A percentile compares a stretch with the other conserved stretches of the same genome.
These are phyloP conservation scores for Lyophyllum decastes DNA, from an alignment of 768 basidiomycete species.

Conservation along the genomic window DNA sequence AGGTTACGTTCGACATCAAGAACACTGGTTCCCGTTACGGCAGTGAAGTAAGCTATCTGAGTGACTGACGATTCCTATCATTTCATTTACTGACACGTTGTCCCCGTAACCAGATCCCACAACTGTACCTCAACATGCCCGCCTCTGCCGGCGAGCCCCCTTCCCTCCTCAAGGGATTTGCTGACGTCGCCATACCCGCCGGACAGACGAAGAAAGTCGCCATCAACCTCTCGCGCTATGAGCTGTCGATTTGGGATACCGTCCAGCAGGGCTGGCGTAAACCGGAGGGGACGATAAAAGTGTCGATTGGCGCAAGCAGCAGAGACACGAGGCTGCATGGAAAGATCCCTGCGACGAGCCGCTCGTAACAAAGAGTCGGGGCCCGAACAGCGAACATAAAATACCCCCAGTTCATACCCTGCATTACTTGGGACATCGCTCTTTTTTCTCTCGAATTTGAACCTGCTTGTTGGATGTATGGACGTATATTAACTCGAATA, in stretches of 20 bases:
- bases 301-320: conserved; percentile 72
- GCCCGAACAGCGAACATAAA: not conserved
- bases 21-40: conserved; percentile 68
- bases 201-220: conserved; percentile 48
- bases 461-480: too few relatives aligned
- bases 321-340: conserved; percentile 58
- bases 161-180: conserved; percentile 70
- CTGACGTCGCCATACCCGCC: conserved; percentile 50
- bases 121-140: conserved; percentile 75
- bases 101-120: conserved; percentile 58
- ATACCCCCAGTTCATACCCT: not conserved
- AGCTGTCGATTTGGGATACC: conserved; percentile 78
- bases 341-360: conserved; percentile 24
- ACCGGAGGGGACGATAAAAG: conserved; percentile 60
- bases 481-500: too few relatives aligned
- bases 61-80: not conserved
- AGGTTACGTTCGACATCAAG: conserved; percentile 61
- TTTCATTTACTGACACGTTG: conserved; percentile 2
- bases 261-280: conserved; percentile 73
- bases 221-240: conserved; percentile 66
- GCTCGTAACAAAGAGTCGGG: not conserved
- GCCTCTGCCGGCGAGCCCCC: conserved; percentile 68
- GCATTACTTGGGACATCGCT: too few relatives aligned
- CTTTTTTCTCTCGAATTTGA: too few relatives aligned
- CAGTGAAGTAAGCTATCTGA: conserved; percentile 51